These are phyloP conservation scores for Misopates orontium DNA, from an alignment of 257 asterid genomes.

Conservation along the genomic window DNA sequence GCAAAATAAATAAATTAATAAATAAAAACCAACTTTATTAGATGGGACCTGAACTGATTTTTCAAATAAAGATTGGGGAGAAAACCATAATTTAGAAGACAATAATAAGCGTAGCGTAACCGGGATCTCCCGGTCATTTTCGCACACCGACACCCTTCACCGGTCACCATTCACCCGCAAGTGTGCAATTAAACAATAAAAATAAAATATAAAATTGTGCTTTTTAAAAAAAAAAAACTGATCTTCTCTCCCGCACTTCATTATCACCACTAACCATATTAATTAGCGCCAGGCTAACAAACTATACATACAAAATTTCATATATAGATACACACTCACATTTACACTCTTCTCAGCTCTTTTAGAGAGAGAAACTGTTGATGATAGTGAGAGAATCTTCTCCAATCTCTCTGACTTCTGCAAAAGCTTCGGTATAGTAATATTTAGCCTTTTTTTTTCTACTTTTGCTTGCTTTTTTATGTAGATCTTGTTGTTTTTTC, in stretches of 20 bases:
- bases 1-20: too few relatives aligned
- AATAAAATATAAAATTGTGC: background rate
- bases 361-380: conserved; percentile 24
- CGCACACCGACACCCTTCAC: conserved; percentile 68
- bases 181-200: background rate
- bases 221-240: conserved; percentile 23
- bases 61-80: too few relatives aligned
- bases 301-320: background rate
- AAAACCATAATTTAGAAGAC: background rate
- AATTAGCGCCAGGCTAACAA: background rate
- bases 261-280: conserved; percentile 30
- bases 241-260: conserved; percentile 34
- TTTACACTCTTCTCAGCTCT: conserved; percentile 26
- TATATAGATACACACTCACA: conserved; percentile 1
- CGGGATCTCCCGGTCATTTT: conserved; percentile 61
- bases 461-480: conserved; percentile 10
- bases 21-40: too few relatives aligned
- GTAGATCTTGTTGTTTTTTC: conserved; percentile 43
- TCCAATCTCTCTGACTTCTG: conserved; percentile 13
- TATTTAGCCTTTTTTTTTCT: conserved; percentile 12
- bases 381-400: conserved; percentile 21
- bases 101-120: conserved; percentile 52
- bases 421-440: conserved; percentile 29
- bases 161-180: conserved; percentile 30
- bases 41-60: too few relatives aligned